Conservation (phyloP, 495 filamentous ascomycete species). For the Extremus antarcticus region DNA sequence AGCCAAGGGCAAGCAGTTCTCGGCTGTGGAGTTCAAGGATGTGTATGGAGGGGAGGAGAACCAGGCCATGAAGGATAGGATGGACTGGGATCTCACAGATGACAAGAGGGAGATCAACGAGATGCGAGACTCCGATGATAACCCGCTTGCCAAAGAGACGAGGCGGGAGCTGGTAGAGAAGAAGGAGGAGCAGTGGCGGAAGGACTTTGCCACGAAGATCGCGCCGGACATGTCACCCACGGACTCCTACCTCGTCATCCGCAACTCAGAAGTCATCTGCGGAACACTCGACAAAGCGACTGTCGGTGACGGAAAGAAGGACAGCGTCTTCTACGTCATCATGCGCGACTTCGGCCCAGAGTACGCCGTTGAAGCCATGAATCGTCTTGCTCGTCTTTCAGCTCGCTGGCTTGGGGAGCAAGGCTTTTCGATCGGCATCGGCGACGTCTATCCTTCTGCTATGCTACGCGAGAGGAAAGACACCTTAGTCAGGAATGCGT, state of each 20-base stretch:
- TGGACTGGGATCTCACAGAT: not conserved
- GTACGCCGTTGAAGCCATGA: slow-evolving; percentile 84
- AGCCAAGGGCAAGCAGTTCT: slow-evolving; percentile 77
- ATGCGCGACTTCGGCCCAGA: slow-evolving; percentile 87
- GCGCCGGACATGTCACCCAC: slow-evolving; percentile 66
- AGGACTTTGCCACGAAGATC: not conserved
- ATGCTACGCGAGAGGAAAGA: slow-evolving; percentile 60
- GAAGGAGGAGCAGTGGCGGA: not conserved
- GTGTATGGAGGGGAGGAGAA: not conserved
- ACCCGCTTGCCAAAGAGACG: not conserved
- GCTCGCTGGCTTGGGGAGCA: slow-evolving; percentile 79
- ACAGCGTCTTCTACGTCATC: slow-evolving; percentile 93
- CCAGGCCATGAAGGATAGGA: not conserved
- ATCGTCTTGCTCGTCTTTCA: slow-evolving; percentile 79
- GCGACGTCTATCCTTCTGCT: slow-evolving; percentile 75
- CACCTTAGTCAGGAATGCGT: slow-evolving; percentile 64
- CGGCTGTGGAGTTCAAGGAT: slow-evolving; percentile 30
- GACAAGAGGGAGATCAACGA: not conserved
- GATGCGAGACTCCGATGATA: not conserved
- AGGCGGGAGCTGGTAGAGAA: not conserved
- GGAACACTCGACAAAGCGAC: slow-evolving; percentile 96
- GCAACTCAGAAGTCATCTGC: slow-evolving; percentile 97
- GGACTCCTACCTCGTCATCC: slow-evolving; percentile 80
- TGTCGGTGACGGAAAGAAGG: slow-evolving; percentile 92
- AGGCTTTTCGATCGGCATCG: slow-evolving; percentile 93